Evolutionary conservation across 345 rosid genomes (phyloP).

Genomic region (Ceriops zippeliana): DNA sequence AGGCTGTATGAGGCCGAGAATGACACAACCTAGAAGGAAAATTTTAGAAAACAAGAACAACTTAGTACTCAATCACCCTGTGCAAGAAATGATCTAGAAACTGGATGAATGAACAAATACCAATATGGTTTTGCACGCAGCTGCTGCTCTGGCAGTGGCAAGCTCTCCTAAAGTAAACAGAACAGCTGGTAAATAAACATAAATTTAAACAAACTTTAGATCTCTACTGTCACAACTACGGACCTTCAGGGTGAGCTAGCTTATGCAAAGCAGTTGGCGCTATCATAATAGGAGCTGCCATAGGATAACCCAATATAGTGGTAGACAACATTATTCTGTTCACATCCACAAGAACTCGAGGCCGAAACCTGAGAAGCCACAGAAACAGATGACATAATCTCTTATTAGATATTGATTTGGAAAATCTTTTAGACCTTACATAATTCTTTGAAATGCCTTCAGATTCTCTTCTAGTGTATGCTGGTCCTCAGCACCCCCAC

Average conservation of each 20-base stretch:
- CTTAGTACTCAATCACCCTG: no score
- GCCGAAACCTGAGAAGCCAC: constrained; percentile 50
- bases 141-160: constrained; percentile 90
- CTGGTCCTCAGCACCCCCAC: constrained; percentile 81
- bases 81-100: no score
- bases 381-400: not conserved
- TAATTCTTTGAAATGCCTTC: constrained; percentile 64
- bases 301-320: constrained; percentile 45
- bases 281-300: constrained; percentile 67
- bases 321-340: constrained; percentile 56
- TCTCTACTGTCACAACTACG: not conserved
- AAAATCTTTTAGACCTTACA: constrained; percentile 24
- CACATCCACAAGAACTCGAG: constrained; percentile 69
- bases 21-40: constrained; percentile 52
- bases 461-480: constrained; percentile 59
- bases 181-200: constrained; percentile 2
- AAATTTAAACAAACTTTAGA: not conserved
- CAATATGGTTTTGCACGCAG: constrained; percentile 75
- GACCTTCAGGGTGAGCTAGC: constrained; percentile 78
- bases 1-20: constrained; percentile 52
- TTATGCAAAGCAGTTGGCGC: constrained; percentile 69
- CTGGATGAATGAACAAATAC: constrained; percentile 28
- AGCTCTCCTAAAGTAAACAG: constrained; percentile 57
- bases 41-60: no score
- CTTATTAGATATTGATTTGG: not conserved